Base-by-base conservation (phyloP, 441 rosid genomes). In the Brassica hybrid region DNA sequence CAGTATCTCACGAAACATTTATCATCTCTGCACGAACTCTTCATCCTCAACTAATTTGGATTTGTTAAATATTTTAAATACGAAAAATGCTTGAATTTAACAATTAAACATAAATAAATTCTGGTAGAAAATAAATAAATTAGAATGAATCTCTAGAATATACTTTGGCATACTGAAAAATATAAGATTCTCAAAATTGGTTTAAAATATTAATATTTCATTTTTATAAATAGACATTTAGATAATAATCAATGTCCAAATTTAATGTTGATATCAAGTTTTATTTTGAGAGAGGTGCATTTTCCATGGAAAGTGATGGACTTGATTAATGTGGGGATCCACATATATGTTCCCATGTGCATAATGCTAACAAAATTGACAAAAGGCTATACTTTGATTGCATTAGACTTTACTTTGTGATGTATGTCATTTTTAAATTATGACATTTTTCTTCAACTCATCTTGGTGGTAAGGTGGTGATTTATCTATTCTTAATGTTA, bases 281-380 rank as follows among this genome's bases (percentile, higher is more conserved):
- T 65, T 59, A n/a, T 18, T n/a, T 67, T 34, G 18, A 36, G 65
- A 67, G 70, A 66, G 64, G 54, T 59, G 58, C 61, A 58, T 73
- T 72, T 73, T 18, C 69, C 36, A 73, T 61, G 66, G 78, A 78
- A 67, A 73, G 78, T 73, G 81, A 73, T 73, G 66, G 78, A 73
- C 78, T 73, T 69, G 52, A 38, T 67, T 36, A 61, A 78, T 60
- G 81, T 78, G 69, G 81, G 77, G 73, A 73, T 78, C 81, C 81
- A 78, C 77, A 52, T 72, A 7, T 67, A 68, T 73, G 70, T 67
- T 78, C 71, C 74, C 81, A 78, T 78, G 81, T 78, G 81, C 81
- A 61, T 13, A 58, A 30, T 67, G 58, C 77, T 66, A 66, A 66
- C 81, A 77, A 48, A 57, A 65, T 10, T 57, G 68, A 72, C 43